Evolutionary conservation across 805 yeast species (phyloP).

Genomic region (Isabelozyma heimii): DNA sequence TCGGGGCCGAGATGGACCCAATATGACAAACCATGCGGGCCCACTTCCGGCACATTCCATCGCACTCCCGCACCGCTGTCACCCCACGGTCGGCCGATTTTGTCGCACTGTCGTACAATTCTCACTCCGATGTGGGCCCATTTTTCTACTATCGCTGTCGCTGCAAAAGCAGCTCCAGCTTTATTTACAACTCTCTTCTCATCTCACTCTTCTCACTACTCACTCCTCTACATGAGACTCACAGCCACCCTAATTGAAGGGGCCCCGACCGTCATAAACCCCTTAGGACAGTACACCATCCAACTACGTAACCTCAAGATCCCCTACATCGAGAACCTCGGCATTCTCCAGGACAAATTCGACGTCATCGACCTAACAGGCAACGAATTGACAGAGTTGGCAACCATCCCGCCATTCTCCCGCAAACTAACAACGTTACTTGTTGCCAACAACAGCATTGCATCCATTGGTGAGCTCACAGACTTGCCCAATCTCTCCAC

Average conservation of each 20-base stretch:
- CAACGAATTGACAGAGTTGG: conserved; percentile 61
- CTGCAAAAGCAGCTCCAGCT: background rate
- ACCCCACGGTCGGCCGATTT: too few species aligned
- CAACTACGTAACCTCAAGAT: conserved; percentile 32
- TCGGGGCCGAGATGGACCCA: too few species aligned
- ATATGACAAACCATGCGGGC: too few species aligned
- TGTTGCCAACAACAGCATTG: conserved; percentile 61
- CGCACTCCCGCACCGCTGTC: too few species aligned
- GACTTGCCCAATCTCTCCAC: conserved; percentile 49
- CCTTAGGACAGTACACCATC: conserved; percentile 33
- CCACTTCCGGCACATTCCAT: too few species aligned
- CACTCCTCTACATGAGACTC: conserved; percentile 26
- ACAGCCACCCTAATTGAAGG: conserved; percentile 27
- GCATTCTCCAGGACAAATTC: conserved; percentile 26
- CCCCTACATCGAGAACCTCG: conserved; percentile 34
- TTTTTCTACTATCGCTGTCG: background rate
- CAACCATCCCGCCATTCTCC: conserved; percentile 43
- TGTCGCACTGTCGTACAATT: too few species aligned
- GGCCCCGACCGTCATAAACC: conserved; percentile 32
- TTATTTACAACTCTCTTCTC: too few species aligned
- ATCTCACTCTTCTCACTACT: too few species aligned
- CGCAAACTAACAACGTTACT: conserved; percentile 50
- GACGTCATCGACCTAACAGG: conserved; percentile 72
- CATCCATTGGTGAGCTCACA: conserved; percentile 22
- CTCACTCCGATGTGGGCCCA: too few species aligned